A percentile compares a stretch with the other conserved stretches of the same genome.
phyloP scores from a whole-genome alignment of 192 early-diverging fungal species.

The Coemansia sp. region DNA sequence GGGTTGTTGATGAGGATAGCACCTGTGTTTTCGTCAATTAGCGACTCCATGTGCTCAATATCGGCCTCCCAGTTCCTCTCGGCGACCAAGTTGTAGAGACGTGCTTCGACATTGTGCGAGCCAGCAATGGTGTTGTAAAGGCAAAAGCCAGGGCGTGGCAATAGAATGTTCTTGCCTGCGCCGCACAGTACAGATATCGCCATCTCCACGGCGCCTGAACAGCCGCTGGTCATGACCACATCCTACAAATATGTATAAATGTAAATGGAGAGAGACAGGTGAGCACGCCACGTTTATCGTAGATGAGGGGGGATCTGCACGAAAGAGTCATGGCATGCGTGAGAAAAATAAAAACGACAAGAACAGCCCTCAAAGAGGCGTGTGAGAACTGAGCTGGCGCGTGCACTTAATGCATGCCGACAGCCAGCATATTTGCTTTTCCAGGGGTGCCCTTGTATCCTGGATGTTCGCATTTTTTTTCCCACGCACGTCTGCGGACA shows the following conservation, averaged over 20 bases:
- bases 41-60: slow-evolving; percentile 73
- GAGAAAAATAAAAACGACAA: slow-evolving; percentile 13
- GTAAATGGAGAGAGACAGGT: not conserved
- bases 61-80: slow-evolving; percentile 85
- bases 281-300: not conserved
- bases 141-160: slow-evolving; percentile 86
- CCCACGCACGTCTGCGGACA: slow-evolving; percentile 1
- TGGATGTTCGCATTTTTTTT: not conserved
- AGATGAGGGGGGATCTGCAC: not conserved
- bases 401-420: slow-evolving; percentile 5
- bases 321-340: slow-evolving; percentile 19
- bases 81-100: slow-evolving; percentile 81
- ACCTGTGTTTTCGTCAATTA: slow-evolving; percentile 81
- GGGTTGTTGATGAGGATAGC: slow-evolving; percentile 89
- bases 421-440: slow-evolving; percentile 1
- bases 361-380: not conserved
- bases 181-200: slow-evolving; percentile 72
- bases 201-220: slow-evolving; percentile 77
- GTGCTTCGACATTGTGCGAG: slow-evolving; percentile 74
- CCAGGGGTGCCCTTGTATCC: not conserved
- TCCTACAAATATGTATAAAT: slow-evolving; percentile 51
- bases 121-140: slow-evolving; percentile 81
- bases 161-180: slow-evolving; percentile 81
- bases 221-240: slow-evolving; percentile 81
- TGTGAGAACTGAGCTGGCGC: slow-evolving; percentile 5